These are phyloP conservation scores for Grosmannia huntii DNA, from an alignment of 2,329 filamentous ascomycete species.

Conservation along the genomic window DNA sequence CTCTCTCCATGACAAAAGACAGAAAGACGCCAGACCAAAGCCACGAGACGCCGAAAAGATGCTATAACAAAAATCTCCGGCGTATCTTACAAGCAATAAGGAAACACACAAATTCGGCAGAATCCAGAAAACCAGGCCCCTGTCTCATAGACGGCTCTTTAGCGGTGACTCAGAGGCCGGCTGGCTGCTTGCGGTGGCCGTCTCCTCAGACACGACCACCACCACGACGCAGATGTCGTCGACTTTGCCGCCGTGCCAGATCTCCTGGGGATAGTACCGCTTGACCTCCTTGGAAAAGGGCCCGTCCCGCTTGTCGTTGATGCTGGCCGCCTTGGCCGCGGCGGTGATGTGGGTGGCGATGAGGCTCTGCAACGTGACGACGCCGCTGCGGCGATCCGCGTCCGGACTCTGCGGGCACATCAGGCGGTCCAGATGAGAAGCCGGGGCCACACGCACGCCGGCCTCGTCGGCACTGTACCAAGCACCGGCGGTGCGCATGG, in stretches of 20 bases:
- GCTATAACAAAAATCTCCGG: not conserved
- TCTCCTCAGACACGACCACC: conserved; percentile 59
- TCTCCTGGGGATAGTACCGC: conserved; percentile 71
- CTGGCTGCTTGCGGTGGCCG: conserved; percentile 12
- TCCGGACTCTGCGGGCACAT: not conserved
- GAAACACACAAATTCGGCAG: not conserved
- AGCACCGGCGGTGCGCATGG: conserved; percentile 62
- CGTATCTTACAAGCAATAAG: not conserved
- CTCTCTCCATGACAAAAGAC: not conserved
- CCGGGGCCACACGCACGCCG: conserved; percentile 46
- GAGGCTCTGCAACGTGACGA: conserved; percentile 54
- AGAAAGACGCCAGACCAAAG: not conserved
- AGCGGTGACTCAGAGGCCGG: conserved; percentile 17
- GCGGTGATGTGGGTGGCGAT: conserved; percentile 68
- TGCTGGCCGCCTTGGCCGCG: conserved; percentile 73
- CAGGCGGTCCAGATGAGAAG: conserved; percentile 30
- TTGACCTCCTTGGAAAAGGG: conserved; percentile 94
- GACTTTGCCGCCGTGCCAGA: conserved; percentile 83
- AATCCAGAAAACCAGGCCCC: not conserved
- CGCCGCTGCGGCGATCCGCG: not conserved
- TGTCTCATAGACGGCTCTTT: conserved; percentile 13
- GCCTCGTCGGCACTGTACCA: conserved; percentile 48
- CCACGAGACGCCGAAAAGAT: not conserved
- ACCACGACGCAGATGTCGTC: conserved; percentile 91
- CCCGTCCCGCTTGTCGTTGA: conserved; percentile 70